Evolutionary conservation across 169 alveolate species (phyloP), one percentile per base, ranked within the genome.

Genomic region (Plasmodium coatneyi): DNA sequence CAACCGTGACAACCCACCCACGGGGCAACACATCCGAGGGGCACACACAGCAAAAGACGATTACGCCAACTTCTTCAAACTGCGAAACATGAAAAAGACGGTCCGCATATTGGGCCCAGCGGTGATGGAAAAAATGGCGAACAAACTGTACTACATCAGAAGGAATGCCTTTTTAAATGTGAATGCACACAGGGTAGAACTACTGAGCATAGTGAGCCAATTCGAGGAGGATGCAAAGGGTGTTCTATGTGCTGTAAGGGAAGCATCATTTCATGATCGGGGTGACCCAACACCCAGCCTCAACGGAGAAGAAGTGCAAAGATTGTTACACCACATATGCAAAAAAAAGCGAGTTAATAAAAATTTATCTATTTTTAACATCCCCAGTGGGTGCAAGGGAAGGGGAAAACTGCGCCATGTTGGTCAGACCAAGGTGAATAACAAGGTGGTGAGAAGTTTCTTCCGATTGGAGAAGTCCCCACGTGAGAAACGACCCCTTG

Each of bases 321-420:
- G 60, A 86, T 10, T 86, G 36, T 25, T 78, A 46, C 16, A 12
- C 43, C 46, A 16, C 34, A 39, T 74, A 56, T 74, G 34, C 56
- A 86, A 86, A 52, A 28, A 74, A 14, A 86, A 74, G 3, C 41
- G 32, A 56, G 66, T 74, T 52, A 66, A 86, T 39, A 86, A 86
- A 86, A 86, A 86, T 9, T 86, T 86, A 12, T 30, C 84, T 16
- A 39, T 86, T 74, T 86, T 72, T 86, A 86, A 86, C 70, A 76
- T 74, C 10, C 34, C 30, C 30, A 52, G n/a, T 34, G 66, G 39
- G 80, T 10, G 79, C 19, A 16, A 32, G 32, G 80, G 66, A 43
- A 56, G 66, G 43, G 71, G 60, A 76, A 71, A 71, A 30, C 34
- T 30, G 34, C 36, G 32, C 5, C 41, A 81, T 41, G 22, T 39